Evolutionary conservation across 1,139 yeast genomes (phyloP).

Genomic region (Groenewaldozyma sp.): DNA sequence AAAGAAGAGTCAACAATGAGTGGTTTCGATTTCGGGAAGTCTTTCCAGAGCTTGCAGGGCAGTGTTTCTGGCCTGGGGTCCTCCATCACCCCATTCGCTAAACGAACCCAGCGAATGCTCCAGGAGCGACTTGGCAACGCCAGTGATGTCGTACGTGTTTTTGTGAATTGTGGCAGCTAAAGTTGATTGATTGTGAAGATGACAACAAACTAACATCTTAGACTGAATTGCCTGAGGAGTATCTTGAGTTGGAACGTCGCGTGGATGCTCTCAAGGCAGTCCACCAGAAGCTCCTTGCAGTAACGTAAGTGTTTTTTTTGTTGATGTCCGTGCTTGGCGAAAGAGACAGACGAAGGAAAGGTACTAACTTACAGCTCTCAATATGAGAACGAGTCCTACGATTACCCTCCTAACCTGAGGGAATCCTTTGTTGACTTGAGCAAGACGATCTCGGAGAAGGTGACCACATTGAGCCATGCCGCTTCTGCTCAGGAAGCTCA

Average conservation of each 20-base stretch:
- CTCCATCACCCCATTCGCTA: constrained; percentile 55
- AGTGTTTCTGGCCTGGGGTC: constrained; percentile 31
- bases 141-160: constrained; percentile 44
- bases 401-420: constrained; percentile 66
- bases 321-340: neutral
- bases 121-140: constrained; percentile 75
- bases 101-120: constrained; percentile 68
- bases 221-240: constrained; percentile 79
- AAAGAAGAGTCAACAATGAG: constrained; percentile 16
- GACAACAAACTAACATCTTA: too few relatives aligned
- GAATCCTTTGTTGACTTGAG: constrained; percentile 73
- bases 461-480: constrained; percentile 62
- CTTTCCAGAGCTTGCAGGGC: constrained; percentile 29
- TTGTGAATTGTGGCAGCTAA: too few relatives aligned
- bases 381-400: constrained; percentile 73
- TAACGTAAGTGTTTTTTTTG: constrained; percentile 36
- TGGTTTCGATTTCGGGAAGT: constrained; percentile 32
- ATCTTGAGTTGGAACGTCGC: constrained; percentile 61
- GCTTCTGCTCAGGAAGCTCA: constrained; percentile 79
- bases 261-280: constrained; percentile 68
- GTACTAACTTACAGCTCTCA: constrained; percentile 30
- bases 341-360: too few relatives aligned
- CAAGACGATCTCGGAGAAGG: constrained; percentile 56
- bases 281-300: constrained; percentile 62
- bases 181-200: too few relatives aligned